Base-by-base conservation (phyloP, 495 filamentous ascomycete species). In the Aspergillus bridgeri region DNA sequence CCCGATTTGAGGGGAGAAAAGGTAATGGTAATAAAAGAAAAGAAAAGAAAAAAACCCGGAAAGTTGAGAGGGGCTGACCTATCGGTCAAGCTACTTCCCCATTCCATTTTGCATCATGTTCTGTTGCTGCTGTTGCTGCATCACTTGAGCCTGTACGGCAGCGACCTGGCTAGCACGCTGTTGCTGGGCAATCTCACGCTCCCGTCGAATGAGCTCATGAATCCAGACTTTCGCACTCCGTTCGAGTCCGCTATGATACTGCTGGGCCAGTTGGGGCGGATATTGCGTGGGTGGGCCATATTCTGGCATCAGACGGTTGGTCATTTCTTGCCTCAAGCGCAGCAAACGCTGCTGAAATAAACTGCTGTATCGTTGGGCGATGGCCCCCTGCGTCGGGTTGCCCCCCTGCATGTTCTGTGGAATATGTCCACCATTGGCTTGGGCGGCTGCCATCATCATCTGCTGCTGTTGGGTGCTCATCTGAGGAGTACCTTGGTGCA, bases 101-200 rank as follows among this genome's bases (percentile, higher is more conserved):
- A 77, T 76, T 21, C 74, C 75, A 58, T 75, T 75, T 42, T 77
- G 73, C 77, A 75, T 78, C 70, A 77, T 77, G 51, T 72, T 75
- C 53, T 78, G 75, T 25, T 74, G 69, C 51, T 75, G 77, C 56
- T 81, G 75, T 24, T 56, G 53, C 25, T 77, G 71, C 59, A 69
- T 58, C 25, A 64, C 67, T 51, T 77, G 75, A 50, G 70, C 74
- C 49, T 79, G 67, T 45, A 70, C 67, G 0, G 68, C 46, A 60
- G 53, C 6, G 75, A 72, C 27, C 49, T 70, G 57, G 64, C 74
- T 42, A 73, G 71, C 50, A 57, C 72, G 57, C 54, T 65, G 51
- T 48, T 62, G 83, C 25, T 76, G 75, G 15, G 62, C 63, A 22
- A 66, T 59, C 42, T 81, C 69, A 5, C 69, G 66, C 6, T 75